Base-by-base conservation (phyloP, 495 filamentous ascomycete species). In the Penicillium simplicissimum region DNA sequence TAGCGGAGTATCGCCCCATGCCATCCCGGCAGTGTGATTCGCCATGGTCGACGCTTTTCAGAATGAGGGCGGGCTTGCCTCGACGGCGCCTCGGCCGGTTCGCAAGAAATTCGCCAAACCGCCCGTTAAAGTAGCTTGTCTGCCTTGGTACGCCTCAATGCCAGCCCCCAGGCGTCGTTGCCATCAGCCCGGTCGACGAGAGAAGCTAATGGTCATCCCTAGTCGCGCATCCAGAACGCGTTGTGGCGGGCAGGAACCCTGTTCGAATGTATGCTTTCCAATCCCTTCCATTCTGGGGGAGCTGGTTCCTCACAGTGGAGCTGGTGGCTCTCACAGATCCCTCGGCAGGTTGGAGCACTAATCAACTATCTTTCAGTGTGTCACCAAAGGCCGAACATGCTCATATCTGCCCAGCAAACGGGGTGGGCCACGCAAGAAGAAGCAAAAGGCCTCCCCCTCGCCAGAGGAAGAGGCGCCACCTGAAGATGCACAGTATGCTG, bases 51-150 rank as follows among this genome's bases (percentile, higher is more conserved):
- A 66, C 55, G 17, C 60, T 58, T 63, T 68, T 51, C 55, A 64
- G 33, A 59, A 60, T 13, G 61, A 69, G 49, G 43, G 55, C 54
- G 55, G 35, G 40, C 59, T 61, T 60, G 63, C 57, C 36, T 62
- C 62, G 37, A 62, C 66, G 43, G 59, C 65, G 17, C 52, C 60
- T 65, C 67, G 65, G 54, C 67, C 65, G 58, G 62, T 71, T 65
- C 76, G 78, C 64, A 79, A 77, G 74, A 81, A 79, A 64, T 81
- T 81, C 60, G 77, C 78, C 54, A 79, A 79, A 73, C 85, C 85
- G 37, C 85, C 85, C n/a, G 84, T 86, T 25, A 87, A 87, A 71
- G 79, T 85, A 66, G 85, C 84, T 23, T 87, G 85, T 74, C 69
- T 87, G 62, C 77, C 82, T 61, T 87, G 85, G 85, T 86, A 75